These are phyloP conservation scores for Aureobasidium sp. DNA, from an alignment of 2,329 filamentous ascomycete genomes.

Conservation along the genomic window DNA sequence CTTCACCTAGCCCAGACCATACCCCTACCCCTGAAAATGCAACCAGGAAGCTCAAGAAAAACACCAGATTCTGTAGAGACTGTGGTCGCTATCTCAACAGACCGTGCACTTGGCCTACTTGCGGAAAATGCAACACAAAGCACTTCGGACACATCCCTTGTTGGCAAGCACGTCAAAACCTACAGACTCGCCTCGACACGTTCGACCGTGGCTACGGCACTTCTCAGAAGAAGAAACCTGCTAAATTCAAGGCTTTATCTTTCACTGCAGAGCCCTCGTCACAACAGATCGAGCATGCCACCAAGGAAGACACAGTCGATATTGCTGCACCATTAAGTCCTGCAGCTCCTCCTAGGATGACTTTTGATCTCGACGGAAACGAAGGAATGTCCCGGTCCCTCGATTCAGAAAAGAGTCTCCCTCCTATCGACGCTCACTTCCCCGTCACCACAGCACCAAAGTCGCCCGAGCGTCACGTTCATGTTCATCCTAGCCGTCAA, in stretches of 20 bases:
- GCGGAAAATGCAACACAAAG: background rate
- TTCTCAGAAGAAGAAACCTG: background rate
- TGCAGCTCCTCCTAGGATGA: background rate
- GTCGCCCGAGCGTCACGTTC: background rate
- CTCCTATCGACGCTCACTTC: background rate
- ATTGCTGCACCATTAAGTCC: background rate
- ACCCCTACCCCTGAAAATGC: background rate
- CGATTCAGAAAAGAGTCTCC: background rate
- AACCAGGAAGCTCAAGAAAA: background rate
- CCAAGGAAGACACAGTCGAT: no score
- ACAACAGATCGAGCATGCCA: background rate
- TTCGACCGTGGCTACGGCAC: background rate
- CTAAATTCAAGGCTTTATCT: background rate
- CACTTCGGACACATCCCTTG: background rate
- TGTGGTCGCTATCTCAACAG: background rate
- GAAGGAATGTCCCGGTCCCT: background rate
- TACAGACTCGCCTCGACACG: background rate
- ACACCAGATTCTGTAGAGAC: background rate
- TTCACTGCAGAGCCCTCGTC: no score
- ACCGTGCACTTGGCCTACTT: background rate
- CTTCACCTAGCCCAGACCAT: background rate
- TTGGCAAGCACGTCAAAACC: background rate
- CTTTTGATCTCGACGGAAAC: background rate
- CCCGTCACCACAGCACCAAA: background rate
- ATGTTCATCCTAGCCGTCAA: background rate